Evolutionary conservation across 208 protist genomes (phyloP), one percentile per base, ranked within the genome.

Genomic region (Leishmania tarentolae): DNA sequence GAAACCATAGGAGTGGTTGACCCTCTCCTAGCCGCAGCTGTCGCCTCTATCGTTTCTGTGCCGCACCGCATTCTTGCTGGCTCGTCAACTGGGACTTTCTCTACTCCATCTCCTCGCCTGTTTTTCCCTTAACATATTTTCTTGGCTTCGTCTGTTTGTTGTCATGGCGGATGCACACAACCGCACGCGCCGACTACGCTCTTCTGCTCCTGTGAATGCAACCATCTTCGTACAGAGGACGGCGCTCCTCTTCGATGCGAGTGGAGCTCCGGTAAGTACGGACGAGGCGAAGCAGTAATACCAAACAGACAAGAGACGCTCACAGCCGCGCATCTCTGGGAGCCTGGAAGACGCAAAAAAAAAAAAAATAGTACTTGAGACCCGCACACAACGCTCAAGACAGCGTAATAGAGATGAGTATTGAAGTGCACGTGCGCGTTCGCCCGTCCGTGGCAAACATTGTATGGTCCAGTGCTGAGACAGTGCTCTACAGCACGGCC

Each of bases 371-470:
- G 68, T 24, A 8, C 15, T 3, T 17, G 17, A 7, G 24, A 37
- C 24, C 13, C 53, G 9, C 53, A 47, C 35, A 17, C 72, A 52
- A 5, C 47, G 21, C 56, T 63, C 50, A 31, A 21, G 31, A 28
- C 35, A 50, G 71, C 28, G 35, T 47, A 44, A 8, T 3, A 46
- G 66, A 1, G 5, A 97, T 96, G 94, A 96, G 91, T 78, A 96
- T 97, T 75, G 94, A 97, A 47, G 94, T 96, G 46, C 94, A 97
- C 66, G 93, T 97, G 37, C 94, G 94, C 69, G 83, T 97, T 42
- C 90, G 92, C 40, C 94, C 94, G 1, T 78, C 86, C 28, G 92
- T 91, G 17, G 78, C 76, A 53, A 87, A 90, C 72, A 79, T 86
- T 44, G 91, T 95, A 0, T 97, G 94, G 93, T 93, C 93, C 13